Base-by-base conservation (phyloP, 306 rosid genomes). In the Pyrus pyrifolia region DNA sequence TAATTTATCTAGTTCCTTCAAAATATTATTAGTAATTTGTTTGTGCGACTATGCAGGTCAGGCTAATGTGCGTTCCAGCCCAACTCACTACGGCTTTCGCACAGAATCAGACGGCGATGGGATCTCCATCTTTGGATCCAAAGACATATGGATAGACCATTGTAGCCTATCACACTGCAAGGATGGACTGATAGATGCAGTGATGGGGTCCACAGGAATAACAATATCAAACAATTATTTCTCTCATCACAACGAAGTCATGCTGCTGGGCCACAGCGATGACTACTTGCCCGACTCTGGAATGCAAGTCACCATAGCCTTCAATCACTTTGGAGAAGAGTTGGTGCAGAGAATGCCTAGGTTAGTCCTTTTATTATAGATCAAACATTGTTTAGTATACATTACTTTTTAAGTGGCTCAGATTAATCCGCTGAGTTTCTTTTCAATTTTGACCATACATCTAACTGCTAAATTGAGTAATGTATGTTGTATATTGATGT, bases 321-420 rank as follows among this genome's bases (percentile, higher is more conserved):
- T 94, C 85, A 94, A 94, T 80, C 98, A 89, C 76, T 94, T 94
- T 19, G 97, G 98, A 0, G 89, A 91, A 38, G 27, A 84, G 6
- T 87, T 94, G 4, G 92, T 94, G 12, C 98, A 94, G 80, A 70
- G 98, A 27, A 94, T 94, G 98, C 98, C 98, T 1, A 82, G 98
- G 45, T 42, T 10, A 42, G 45, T 42, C 45, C 45, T 9, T 42
- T 11, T 9, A 42, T 3, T 42, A 2, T 42, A 42, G 11, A 42
- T 42, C 12, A 42, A 42, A 42, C 45, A 42, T 42, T 42, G 45
- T 42, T 8, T 42, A 9, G 45, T 10, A 42, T 10, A 2, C 45
- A 9, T 10, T 42, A 42, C 42, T 8, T 9, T 42, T 42, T 42
- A 42, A 42, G 45, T 3, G 11, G 45, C 12, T 42, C 12, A 42